Conservation (phyloP, 2,329 filamentous ascomycete genomes). For the Diaporthe citrichinensis region DNA sequence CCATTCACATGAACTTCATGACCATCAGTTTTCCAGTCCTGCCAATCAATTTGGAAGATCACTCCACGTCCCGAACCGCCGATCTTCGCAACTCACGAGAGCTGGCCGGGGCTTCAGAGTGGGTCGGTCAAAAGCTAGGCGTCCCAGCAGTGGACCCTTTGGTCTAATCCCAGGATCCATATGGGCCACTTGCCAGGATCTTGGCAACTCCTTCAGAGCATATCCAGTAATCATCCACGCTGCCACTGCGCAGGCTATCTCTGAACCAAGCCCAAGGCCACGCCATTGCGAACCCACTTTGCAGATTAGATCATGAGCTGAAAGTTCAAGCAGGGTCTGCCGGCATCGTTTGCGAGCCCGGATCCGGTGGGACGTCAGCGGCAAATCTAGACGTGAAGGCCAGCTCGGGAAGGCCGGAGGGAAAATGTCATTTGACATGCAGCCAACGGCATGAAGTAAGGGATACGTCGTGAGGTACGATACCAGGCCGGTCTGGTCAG, state of each 20-base stretch:
- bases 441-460: not conserved
- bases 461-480: not conserved
- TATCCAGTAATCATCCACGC: not conserved
- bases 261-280: slow-evolving; percentile 3
- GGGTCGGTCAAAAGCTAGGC: not conserved
- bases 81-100: slow-evolving; percentile 16
- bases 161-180: not conserved
- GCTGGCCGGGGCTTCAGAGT: not conserved
- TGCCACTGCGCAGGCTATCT: not conserved
- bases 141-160: not conserved
- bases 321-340: not conserved
- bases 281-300: slow-evolving; percentile 10
- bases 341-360: not conserved
- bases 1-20: not conserved
- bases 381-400: not conserved
- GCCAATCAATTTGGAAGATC: not conserved
- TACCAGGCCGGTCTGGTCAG: not conserved
- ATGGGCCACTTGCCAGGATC: slow-evolving; percentile 1
- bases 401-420: not conserved
- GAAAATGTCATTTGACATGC: not conserved
- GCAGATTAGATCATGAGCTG: not conserved
- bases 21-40: not conserved
- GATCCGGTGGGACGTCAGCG: not conserved
- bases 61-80: not conserved
- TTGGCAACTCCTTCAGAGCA: slow-evolving; percentile 16